Evolutionary conservation across 352 stramenopile species (phyloP).

Genomic region (Thraustotheca clavata): DNA sequence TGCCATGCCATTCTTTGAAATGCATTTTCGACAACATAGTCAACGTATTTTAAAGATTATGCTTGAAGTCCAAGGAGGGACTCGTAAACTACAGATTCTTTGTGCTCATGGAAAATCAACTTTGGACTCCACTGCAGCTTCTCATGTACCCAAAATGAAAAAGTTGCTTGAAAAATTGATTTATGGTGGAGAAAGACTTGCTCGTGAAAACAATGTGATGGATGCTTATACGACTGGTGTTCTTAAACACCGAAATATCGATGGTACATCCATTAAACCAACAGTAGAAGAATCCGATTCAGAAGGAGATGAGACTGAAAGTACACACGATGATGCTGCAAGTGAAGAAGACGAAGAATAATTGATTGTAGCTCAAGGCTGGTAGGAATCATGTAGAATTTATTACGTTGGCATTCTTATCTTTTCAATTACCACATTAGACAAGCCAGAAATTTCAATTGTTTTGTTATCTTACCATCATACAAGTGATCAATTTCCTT

Average conservation of each 20-base stretch:
- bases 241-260: conserved; percentile 57
- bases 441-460: too few relatives aligned
- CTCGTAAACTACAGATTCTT: conserved; percentile 47
- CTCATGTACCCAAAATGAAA: conserved; percentile 58
- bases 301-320: neutral
- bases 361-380: too few relatives aligned
- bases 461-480: too few relatives aligned
- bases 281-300: neutral
- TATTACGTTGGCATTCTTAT: too few relatives aligned
- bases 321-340: neutral
- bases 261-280: conserved; percentile 40
- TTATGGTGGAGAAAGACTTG: conserved; percentile 45
- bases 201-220: conserved; percentile 41
- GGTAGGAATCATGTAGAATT: too few relatives aligned
- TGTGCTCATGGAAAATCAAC: conserved; percentile 54
- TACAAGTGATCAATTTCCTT: too few relatives aligned
- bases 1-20: conserved; percentile 48
- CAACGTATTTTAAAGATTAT: conserved; percentile 45
- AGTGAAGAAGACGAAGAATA: neutral
- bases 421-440: too few relatives aligned
- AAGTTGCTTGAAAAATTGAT: conserved; percentile 52
- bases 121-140: conserved; percentile 38
- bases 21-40: conserved; percentile 38
- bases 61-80: conserved; percentile 46
- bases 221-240: conserved; percentile 52